These are phyloP conservation scores for Erysimum pusillum DNA, from an alignment of 441 rosid species.

Conservation along the genomic window DNA sequence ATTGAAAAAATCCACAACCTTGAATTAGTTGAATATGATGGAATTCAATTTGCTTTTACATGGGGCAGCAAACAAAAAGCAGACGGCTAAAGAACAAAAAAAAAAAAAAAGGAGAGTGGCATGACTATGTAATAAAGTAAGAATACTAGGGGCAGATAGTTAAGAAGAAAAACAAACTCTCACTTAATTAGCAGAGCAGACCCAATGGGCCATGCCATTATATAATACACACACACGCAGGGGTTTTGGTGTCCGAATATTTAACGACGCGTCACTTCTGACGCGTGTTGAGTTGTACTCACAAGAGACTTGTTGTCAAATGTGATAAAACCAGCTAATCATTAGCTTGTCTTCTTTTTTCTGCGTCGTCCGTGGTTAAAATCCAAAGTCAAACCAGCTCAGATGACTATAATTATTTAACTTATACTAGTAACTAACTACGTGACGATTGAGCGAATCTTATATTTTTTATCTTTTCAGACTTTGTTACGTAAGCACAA, in stretches of 20 bases:
- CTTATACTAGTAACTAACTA: too few species aligned
- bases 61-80: too few species aligned
- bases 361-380: too few species aligned
- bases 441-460: too few species aligned
- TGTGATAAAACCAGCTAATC: not conserved
- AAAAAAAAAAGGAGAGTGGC: not conserved
- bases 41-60: too few species aligned
- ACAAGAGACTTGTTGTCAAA: not conserved
- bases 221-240: not conserved
- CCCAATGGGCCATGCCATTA: not conserved
- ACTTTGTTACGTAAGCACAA: too few species aligned
- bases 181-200: not conserved
- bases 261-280: not conserved
- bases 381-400: not conserved
- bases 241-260: not conserved
- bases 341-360: not conserved
- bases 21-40: too few species aligned
- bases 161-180: not conserved
- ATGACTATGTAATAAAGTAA: not conserved
- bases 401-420: too few species aligned
- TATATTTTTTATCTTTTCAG: too few species aligned
- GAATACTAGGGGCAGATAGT: not conserved
- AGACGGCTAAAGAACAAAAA: not conserved
- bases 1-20: too few species aligned
- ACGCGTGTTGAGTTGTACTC: not conserved